phyloP scores from a whole-genome alignment of 495 filamentous ascomycete genomes.

The Evansstolkia leycettana region DNA sequence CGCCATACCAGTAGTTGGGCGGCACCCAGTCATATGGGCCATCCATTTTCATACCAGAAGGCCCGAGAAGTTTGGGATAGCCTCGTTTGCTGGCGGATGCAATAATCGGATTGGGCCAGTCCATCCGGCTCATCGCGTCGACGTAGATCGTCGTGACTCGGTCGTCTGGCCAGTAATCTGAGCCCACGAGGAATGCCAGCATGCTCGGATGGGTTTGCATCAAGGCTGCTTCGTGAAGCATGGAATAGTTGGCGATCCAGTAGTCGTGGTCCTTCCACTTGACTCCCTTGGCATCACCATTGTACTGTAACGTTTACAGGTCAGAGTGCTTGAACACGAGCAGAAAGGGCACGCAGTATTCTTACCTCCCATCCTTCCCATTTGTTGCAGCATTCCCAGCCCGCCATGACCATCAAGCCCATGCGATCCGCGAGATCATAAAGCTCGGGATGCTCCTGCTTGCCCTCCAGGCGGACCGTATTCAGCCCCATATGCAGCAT shows the following conservation, averaged over 20 bases:
- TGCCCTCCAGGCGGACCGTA: conserved; percentile 51
- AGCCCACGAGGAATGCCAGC: conserved; percentile 44
- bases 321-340: neutral
- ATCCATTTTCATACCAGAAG: conserved; percentile 53
- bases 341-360: neutral
- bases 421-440: conserved; percentile 45
- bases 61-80: conserved; percentile 35
- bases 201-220: conserved; percentile 46
- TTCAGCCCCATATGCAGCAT: conserved; percentile 49
- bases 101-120: conserved; percentile 47
- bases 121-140: conserved; percentile 30
- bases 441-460: conserved; percentile 48
- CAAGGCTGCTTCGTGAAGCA: conserved; percentile 48
- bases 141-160: conserved; percentile 39
- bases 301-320: conserved; percentile 25
- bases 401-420: conserved; percentile 49
- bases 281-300: conserved; percentile 35
- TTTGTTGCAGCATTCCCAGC: conserved; percentile 61
- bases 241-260: conserved; percentile 35
- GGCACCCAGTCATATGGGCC: conserved; percentile 59
- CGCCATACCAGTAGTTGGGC: conserved; percentile 50
- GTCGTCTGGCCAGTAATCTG: conserved; percentile 52
- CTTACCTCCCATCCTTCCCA: conserved; percentile 49
- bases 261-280: conserved; percentile 44
- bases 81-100: conserved; percentile 45